Evolutionary conservation across 2,329 filamentous ascomycete species (phyloP), one percentile per base, ranked within the genome.

Genomic region (Aureobasidium vineae): DNA sequence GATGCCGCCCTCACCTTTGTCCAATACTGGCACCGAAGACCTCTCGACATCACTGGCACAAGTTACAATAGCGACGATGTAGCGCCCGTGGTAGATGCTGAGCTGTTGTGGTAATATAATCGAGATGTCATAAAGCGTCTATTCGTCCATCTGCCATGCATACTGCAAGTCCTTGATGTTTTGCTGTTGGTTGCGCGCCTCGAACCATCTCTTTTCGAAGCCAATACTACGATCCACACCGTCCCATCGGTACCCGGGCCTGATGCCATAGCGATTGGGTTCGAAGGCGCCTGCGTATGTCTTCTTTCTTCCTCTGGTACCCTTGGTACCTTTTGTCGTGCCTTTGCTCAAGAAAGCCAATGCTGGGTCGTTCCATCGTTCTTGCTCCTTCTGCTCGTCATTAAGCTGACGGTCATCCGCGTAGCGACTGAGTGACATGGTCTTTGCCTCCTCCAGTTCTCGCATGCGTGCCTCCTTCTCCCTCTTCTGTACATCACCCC

Each of bases 101-200:
- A 84, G 71, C 74, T 82, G 65, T 72, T 84, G 63, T 84, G 82
- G 82, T 84, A 75, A 68, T 69, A 50, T 63, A 47, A 19, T 40
- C 15, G 15, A 23, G 10, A 10, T 23, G 23, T 45, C 59, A 40
- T 41, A n/a, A 59, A 33, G 11, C 65, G n/a, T 49, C 70, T 67
- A 95, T 77, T 92, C 91, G 79, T 97, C 95, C 89, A 96, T 95
- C 82, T 97, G 91, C 95, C 94, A 99, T 38, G 90, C 87, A 77
- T 97, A 98, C 72, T 94, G 88, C 73, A 98, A 77, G 38, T 89
- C 89, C 77, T 90, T 90, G 72, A 90, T 87, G 75, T 92, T 87
- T 73, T 88, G 87, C 71, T 86, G 86, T 71, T 87, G 82, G 76
- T 97, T 97, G 70, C 93, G 82, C 2, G 92, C 91, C 76, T 90